These are phyloP conservation scores for Mychonastes homosphaera DNA, from an alignment of 139 green algal genomes.

Conservation along the genomic window DNA sequence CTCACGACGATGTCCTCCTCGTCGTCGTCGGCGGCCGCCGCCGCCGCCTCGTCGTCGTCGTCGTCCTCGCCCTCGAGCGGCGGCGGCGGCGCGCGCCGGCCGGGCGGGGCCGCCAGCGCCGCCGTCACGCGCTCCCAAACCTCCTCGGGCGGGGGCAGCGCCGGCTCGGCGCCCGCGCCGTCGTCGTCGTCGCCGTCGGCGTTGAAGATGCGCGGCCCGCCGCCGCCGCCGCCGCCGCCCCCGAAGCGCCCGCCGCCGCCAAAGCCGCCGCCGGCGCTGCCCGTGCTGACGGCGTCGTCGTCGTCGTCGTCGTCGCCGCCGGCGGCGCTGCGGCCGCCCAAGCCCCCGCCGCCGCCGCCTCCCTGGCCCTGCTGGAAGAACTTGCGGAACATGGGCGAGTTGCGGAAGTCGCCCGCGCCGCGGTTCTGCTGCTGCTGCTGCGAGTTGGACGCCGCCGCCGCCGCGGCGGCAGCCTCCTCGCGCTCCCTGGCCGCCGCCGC, in stretches of 20 bases:
- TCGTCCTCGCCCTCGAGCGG: no score
- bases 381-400: slow-evolving; percentile 27
- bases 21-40: no score
- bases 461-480: background rate
- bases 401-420: no score
- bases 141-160: slow-evolving; percentile 9
- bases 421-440: no score
- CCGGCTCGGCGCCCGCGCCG: slow-evolving; percentile 6
- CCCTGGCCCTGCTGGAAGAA: slow-evolving; percentile 32
- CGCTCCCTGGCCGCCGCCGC: background rate
- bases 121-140: slow-evolving; percentile 26
- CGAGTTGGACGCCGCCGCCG: background rate
- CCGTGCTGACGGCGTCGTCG: slow-evolving; percentile 3
- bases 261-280: no score
- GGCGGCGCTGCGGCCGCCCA: no score
- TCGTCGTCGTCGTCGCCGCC: slow-evolving; percentile 15
- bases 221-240: slow-evolving; percentile 13
- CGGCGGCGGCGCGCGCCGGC: no score
- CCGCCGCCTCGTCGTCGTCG: no score
- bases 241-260: no score
- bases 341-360: slow-evolving; percentile 2
- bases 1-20: no score
- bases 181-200: slow-evolving; percentile 8
- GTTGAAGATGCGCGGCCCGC: no score
- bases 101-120: no score